Conservation (phyloP, 495 filamentous ascomycete species). For the Podospora australis region DNA sequence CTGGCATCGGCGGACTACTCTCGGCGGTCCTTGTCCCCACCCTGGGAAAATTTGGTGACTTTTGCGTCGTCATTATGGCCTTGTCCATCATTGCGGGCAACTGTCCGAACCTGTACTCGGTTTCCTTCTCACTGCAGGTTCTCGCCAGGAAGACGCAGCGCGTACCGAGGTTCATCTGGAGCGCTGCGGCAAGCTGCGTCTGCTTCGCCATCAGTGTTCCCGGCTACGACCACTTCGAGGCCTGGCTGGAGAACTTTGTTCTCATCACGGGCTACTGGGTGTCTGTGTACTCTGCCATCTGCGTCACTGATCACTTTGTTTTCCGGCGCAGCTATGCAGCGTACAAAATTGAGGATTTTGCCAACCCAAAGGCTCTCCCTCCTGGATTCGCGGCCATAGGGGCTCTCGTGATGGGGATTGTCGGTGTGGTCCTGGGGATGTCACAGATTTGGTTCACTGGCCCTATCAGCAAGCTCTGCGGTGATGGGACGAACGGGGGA, state of each 20-base stretch:
- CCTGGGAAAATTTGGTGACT: constrained; percentile 70
- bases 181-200: constrained; percentile 56
- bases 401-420: constrained; percentile 62
- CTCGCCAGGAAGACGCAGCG: constrained; percentile 56
- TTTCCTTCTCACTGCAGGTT: constrained; percentile 68
- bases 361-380: constrained; percentile 54
- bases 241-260: constrained; percentile 73
- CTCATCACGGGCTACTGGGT: constrained; percentile 78
- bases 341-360: constrained; percentile 59
- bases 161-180: constrained; percentile 76
- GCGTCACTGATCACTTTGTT: constrained; percentile 68
- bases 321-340: constrained; percentile 60
- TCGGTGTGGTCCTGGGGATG: constrained; percentile 73
- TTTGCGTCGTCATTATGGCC: constrained; percentile 75
- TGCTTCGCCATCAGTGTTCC: constrained; percentile 75
- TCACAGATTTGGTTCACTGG: constrained; percentile 70
- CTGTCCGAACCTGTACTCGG: constrained; percentile 85
- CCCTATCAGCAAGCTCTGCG: constrained; percentile 60
- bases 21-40: constrained; percentile 58
- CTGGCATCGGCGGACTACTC: constrained; percentile 66
- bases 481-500: constrained; percentile 49
- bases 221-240: constrained; percentile 66
- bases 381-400: constrained; percentile 62
- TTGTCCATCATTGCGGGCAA: constrained; percentile 79
- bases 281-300: constrained; percentile 71